Percentiles rank a stretch among this genome's conserved stretches.
Conservation (phyloP, 306 rosid genomes). For the Vicia villosa region DNA sequence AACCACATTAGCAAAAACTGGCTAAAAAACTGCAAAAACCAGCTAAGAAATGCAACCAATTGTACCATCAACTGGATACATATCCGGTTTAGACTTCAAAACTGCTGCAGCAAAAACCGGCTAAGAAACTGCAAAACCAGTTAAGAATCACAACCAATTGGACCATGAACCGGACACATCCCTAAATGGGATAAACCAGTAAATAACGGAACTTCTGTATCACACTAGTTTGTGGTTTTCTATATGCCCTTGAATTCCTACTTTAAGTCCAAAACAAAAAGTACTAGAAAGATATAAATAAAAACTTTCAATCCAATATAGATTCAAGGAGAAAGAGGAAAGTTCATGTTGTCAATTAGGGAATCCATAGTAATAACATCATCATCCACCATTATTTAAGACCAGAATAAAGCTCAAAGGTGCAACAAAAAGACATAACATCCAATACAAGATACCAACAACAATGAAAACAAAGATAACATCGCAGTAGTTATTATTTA, state of each 20-base stretch:
- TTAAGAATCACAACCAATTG: too few relatives aligned
- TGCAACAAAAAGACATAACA: constrained; percentile 19
- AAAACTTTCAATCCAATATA: neutral
- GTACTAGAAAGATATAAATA: neutral
- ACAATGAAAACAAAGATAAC: constrained; percentile 18
- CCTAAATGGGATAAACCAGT: too few relatives aligned
- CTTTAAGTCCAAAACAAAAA: neutral
- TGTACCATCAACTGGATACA: too few relatives aligned
- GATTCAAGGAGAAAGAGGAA: neutral
- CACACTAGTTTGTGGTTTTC: too few relatives aligned
- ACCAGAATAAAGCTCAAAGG: constrained; percentile 16
- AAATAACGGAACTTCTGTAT: too few relatives aligned
- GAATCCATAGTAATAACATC: neutral
- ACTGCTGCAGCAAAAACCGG: too few relatives aligned
- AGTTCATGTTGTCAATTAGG: neutral
- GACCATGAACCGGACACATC: too few relatives aligned
- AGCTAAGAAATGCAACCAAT: too few relatives aligned
- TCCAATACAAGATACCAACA: constrained; percentile 18
- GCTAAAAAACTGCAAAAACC: too few relatives aligned
- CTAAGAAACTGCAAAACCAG: too few relatives aligned
- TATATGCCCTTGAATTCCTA: neutral
- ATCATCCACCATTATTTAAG: constrained; percentile 23
- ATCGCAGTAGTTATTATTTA: neutral
- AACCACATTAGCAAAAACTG: too few relatives aligned
- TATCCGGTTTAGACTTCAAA: too few relatives aligned